Percentiles rank a stretch among this genome's conserved stretches.
Conservation (phyloP, 495 filamentous ascomycete genomes). For the Zalerion maritima region DNA sequence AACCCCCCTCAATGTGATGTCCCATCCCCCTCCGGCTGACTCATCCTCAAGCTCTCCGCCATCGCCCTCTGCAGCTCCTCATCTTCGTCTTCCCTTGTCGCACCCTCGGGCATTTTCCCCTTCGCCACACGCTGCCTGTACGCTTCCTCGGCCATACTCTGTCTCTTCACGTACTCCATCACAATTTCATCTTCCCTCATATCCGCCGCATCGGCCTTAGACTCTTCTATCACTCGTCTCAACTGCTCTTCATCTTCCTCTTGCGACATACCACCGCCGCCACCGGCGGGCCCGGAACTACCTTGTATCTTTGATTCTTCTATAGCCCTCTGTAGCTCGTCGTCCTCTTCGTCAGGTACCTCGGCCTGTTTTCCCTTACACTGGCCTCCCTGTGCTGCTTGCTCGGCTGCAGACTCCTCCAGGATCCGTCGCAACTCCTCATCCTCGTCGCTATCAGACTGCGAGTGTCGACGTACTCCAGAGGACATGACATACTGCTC, state of each 20-base stretch:
- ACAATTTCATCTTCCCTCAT: conserved; percentile 57
- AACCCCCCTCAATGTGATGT: too few species aligned
- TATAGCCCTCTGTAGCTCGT: conserved; percentile 13
- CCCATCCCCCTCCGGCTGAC: conserved; percentile 1
- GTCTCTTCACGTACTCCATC: conserved; percentile 62
- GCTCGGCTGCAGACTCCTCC: conserved; percentile 22
- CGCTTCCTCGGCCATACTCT: conserved; percentile 55
- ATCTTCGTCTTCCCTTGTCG: conserved; percentile 6
- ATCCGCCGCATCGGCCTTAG: conserved; percentile 27
- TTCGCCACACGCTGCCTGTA: conserved; percentile 20
- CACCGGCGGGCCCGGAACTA: conserved; percentile 1
- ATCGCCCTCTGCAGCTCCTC: conserved; percentile 17
- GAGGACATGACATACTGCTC: conserved; percentile 3
- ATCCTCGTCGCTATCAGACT: conserved; percentile 19
- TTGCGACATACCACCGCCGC: conserved; percentile 1
- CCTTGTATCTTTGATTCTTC: conserved; percentile 9
- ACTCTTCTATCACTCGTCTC: conserved; percentile 31
- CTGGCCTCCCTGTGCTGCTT: conserved; percentile 8
- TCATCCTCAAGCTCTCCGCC: conserved; percentile 30
- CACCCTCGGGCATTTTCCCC: conserved; percentile 4
- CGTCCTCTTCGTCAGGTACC: conserved; percentile 4
- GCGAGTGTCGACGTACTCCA: conserved; percentile 7
- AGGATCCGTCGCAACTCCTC: conserved; percentile 33
- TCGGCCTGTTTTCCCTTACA: neutral
- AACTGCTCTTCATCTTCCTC: conserved; percentile 29